Conservation (phyloP, 805 yeast species). For the Nakazawaea ernobii region DNA sequence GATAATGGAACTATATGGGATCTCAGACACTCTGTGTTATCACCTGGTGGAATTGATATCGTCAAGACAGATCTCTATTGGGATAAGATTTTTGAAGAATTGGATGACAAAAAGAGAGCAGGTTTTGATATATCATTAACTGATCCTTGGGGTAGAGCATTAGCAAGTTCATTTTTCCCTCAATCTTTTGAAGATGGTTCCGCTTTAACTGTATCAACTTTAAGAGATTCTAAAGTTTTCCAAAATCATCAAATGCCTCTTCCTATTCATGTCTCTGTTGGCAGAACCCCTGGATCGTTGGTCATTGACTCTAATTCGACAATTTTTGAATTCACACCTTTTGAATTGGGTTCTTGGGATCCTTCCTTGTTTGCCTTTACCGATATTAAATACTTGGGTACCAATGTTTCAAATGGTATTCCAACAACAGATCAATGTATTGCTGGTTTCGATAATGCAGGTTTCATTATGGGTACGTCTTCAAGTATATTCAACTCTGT, state of each 20-base stretch:
- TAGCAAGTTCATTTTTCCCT: conserved; percentile 41
- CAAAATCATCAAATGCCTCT: conserved; percentile 36
- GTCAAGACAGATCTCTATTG: conserved; percentile 38
- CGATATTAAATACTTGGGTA: conserved; percentile 46
- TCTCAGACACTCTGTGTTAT: conserved; percentile 41
- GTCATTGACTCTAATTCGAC: conserved; percentile 33
- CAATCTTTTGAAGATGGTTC: conserved; percentile 24
- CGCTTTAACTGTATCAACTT: conserved; percentile 33
- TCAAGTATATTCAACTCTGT: conserved; percentile 56
- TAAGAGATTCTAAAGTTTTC: conserved; percentile 32
- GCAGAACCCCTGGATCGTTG: conserved; percentile 29
- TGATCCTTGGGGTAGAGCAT: conserved; percentile 65
- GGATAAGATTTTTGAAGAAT: conserved; percentile 46
- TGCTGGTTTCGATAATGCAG: conserved; percentile 51
- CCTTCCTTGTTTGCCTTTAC: conserved; percentile 38
- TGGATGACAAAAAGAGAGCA: conserved; percentile 40
- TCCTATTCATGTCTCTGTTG: conserved; percentile 41
- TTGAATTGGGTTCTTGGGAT: conserved; percentile 70
- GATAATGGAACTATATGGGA: conserved; percentile 30
- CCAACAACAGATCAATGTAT: conserved; percentile 29
- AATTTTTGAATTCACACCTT: conserved; percentile 56
- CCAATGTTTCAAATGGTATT: conserved; percentile 27
- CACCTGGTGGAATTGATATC: conserved; percentile 12
- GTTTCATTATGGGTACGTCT: conserved; percentile 57
- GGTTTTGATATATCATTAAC: conserved; percentile 59